phyloP scores from a whole-genome alignment of 345 rosid species.

The Populus deltoides region DNA sequence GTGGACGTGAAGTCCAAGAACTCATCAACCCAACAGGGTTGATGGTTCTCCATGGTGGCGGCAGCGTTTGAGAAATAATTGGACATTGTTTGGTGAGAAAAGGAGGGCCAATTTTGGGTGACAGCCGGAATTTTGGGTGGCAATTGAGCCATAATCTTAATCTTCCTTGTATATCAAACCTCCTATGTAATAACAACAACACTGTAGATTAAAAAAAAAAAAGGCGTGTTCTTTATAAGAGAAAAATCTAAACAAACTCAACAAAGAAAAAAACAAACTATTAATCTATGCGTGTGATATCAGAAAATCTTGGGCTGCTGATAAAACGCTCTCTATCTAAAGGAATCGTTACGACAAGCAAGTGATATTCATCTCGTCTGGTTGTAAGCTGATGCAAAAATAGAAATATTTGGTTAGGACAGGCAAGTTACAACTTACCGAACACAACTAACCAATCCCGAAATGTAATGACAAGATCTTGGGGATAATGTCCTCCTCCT shows the following conservation, averaged over 20 bases:
- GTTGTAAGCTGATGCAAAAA: too few species aligned
- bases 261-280: not conserved
- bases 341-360: too few species aligned
- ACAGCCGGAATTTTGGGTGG: conserved; percentile 29
- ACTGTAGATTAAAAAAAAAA: not conserved
- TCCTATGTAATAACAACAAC: not conserved
- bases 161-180: not conserved
- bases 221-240: not conserved
- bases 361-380: too few species aligned
- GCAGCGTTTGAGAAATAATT: conserved; percentile 4
- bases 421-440: not conserved
- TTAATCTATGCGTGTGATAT: not conserved
- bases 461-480: not conserved
- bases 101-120: conserved; percentile 22
- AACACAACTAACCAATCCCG: not conserved
- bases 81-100: conserved; percentile 45
- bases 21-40: conserved; percentile 71
- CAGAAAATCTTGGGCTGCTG: not conserved
- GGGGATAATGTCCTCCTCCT: not conserved
- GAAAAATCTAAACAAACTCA: not conserved
- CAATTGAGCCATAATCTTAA: conserved; percentile 16
- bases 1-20: conserved; percentile 77
- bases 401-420: too few species aligned
- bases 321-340: not conserved
- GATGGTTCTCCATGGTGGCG: conserved; percentile 19